phyloP scores from a whole-genome alignment of 257 asterid species.

The Solanum neorickii region DNA sequence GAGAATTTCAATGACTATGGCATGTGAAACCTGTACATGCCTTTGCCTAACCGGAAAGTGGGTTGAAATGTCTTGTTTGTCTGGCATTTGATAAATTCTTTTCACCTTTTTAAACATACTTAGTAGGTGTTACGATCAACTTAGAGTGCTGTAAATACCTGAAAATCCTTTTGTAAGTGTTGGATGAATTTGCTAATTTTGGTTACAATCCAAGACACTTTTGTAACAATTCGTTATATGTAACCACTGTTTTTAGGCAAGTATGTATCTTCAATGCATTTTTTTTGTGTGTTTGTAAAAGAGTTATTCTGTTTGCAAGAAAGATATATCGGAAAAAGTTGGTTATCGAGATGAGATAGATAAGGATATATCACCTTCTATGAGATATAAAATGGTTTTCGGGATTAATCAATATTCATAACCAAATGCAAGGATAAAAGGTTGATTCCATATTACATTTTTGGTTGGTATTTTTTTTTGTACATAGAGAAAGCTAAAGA shows the following conservation, averaged over 20 bases:
- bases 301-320: background rate
- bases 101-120: background rate
- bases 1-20: constrained; percentile 27
- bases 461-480: background rate
- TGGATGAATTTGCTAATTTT: background rate
- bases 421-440: background rate
- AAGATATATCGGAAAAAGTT: background rate
- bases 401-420: background rate
- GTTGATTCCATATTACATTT: too few species aligned
- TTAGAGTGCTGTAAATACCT: background rate
- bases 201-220: background rate
- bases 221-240: background rate
- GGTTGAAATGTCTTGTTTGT: background rate
- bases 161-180: background rate
- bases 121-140: background rate
- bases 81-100: background rate
- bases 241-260: background rate
- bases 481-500: background rate
- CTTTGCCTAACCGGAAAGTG: background rate
- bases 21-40: constrained; percentile 3
- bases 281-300: background rate
- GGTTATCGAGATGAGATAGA: background rate
- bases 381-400: background rate
- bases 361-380: background rate
- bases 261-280: background rate